A percentile compares a stretch with the other conserved stretches of the same genome.
phyloP scores from a whole-genome alignment of 305 asterid genomes.

The Nicotiana rustica region DNA sequence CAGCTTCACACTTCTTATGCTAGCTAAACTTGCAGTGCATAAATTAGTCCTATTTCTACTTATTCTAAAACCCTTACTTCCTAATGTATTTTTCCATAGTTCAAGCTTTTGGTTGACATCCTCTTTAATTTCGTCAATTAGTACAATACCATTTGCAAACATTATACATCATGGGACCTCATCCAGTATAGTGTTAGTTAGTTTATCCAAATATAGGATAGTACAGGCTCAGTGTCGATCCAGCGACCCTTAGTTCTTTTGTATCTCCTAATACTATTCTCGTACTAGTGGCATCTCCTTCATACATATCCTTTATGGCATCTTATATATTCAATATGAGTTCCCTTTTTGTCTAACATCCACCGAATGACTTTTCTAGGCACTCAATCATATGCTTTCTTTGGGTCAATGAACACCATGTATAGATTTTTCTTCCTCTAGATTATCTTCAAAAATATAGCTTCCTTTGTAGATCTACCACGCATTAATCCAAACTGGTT shows the following conservation, averaged over 20 bases:
- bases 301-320: not conserved
- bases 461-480: not conserved
- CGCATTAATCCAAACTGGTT: not conserved
- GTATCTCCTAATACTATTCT: conserved; percentile 13
- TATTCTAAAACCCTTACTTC: not conserved
- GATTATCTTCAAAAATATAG: conserved; percentile 4
- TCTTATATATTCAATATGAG: not conserved
- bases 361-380: not conserved
- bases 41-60: not conserved
- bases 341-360: not conserved
- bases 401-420: not conserved
- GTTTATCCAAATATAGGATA: not conserved
- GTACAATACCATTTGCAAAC: not conserved
- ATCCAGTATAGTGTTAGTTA: not conserved
- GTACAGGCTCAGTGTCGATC: not conserved
- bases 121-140: not conserved
- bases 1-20: not conserved
- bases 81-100: not conserved
- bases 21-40: not conserved
- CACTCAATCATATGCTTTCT: conserved; percentile 7
- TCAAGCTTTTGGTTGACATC: conserved; percentile 15
- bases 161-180: not conserved
- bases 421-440: not conserved
- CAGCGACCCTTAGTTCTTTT: not conserved
- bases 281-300: not conserved